phyloP scores from a whole-genome alignment of 192 early-diverging fungal genomes.

The Coemansia guatemalensis region DNA sequence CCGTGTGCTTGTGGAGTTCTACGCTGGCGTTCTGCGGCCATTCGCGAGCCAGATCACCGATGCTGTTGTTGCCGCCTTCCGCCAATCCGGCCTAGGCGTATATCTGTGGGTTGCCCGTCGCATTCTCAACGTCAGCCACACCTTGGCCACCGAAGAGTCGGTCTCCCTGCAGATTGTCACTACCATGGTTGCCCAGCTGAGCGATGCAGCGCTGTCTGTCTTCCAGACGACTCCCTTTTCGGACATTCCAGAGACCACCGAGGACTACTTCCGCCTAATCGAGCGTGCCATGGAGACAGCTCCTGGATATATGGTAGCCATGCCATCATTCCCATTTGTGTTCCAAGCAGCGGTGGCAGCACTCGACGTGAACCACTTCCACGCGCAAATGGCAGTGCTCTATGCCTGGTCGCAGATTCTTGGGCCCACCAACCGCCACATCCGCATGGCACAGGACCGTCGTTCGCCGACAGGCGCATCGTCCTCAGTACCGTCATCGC shows the following conservation, averaged over 20 bases:
- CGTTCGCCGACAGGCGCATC: neutral
- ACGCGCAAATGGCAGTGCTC: slow-evolving; percentile 41
- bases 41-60: slow-evolving; percentile 41
- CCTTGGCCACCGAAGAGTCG: slow-evolving; percentile 47
- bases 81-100: slow-evolving; percentile 60
- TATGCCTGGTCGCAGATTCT: slow-evolving; percentile 41
- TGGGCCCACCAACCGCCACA: slow-evolving; percentile 45
- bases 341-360: slow-evolving; percentile 43
- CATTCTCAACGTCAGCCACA: slow-evolving; percentile 64
- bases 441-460: slow-evolving; percentile 30
- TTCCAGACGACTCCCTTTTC: slow-evolving; percentile 53
- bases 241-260: slow-evolving; percentile 42
- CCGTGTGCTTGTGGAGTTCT: slow-evolving; percentile 39
- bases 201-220: slow-evolving; percentile 62
- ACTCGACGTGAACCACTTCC: slow-evolving; percentile 42
- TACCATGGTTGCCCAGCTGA: slow-evolving; percentile 64
- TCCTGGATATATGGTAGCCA: slow-evolving; percentile 25
- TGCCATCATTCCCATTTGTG: slow-evolving; percentile 22
- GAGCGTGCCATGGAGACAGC: slow-evolving; percentile 41
- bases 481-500: slow-evolving; percentile 12
- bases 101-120: slow-evolving; percentile 82
- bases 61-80: slow-evolving; percentile 65
- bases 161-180: slow-evolving; percentile 52
- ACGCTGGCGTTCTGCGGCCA: slow-evolving; percentile 24
- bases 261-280: slow-evolving; percentile 48